Base-by-base conservation (phyloP, 2,329 filamentous ascomycete species). In the Neonectria neomacrospora region DNA sequence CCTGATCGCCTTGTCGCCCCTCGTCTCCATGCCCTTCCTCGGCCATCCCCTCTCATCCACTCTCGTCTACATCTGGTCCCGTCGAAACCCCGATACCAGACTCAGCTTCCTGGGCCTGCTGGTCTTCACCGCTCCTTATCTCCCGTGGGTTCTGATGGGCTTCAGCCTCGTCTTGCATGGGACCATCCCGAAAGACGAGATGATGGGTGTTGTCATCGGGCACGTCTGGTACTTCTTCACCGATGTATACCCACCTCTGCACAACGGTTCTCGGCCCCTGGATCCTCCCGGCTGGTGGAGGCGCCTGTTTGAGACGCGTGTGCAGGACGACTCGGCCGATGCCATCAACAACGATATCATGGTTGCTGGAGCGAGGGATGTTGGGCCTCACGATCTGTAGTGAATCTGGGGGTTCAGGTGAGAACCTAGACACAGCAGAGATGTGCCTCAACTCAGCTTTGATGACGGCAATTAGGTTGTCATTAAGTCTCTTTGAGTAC, bases 161-260 rank as follows among this genome's bases (percentile, higher is more conserved):
- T 97, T 99, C 80, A 96, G 92, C 74, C 83, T 98, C 48, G 85
- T 97, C n/a, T 86, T 98, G 76, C 94, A 98, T 76, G 93, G 93
- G 7, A 91, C 87, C 5, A 85, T 98, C 44, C 96, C 96, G 4
- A 97, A 96, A 80, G 96, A 98, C 77, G 96, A 99, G 82, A 91
- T 99, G 67, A 93, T 96, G 82, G 96, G 96, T 4, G 93, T 97
- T 16, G 89, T 96, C 10, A 94, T 98, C 41, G 96, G 96, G 10
- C 96, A 99, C 79, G 86, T 98, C 42, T 98, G 94, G 91, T 99
- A 98, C 79, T 99, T 97, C 81, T 97, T 98, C 79, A 92, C 90
- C 63, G 96, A 99, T 77, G 94, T 99, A 16, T 99, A 97, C 78
- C 96, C 96, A 3, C 92, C 94, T 3, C 86, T 97, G 45, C 92